Evolutionary conservation across 441 rosid species (phyloP).

Genomic region (Raphanus hybrid): DNA sequence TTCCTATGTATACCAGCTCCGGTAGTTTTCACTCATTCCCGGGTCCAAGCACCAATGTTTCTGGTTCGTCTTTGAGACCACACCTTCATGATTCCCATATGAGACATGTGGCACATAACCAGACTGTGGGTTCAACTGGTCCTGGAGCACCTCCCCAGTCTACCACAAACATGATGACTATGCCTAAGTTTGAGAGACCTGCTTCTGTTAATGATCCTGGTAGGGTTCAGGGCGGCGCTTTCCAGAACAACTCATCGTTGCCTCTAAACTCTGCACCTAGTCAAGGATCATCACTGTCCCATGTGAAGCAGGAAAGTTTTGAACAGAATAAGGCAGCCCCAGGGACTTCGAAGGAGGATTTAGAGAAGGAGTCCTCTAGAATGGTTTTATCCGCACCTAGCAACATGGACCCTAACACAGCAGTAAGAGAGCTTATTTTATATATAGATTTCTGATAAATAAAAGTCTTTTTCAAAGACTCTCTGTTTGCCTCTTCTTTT

Average conservation of each 20-base stretch:
- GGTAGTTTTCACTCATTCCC: conserved; percentile 62
- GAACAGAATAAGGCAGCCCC: conserved; percentile 57
- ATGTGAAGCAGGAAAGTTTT: conserved; percentile 67
- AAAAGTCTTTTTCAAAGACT: background rate
- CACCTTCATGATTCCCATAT: conserved; percentile 73
- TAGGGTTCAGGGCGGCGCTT: conserved; percentile 63
- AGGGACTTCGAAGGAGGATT: conserved; percentile 57
- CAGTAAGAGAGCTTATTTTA: conserved; percentile 48
- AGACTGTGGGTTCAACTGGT: conserved; percentile 57
- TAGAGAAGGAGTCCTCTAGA: conserved; percentile 61
- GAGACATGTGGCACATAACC: conserved; percentile 64
- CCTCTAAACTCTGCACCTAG: conserved; percentile 64
- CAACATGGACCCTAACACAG: conserved; percentile 51
- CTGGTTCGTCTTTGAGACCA: conserved; percentile 67
- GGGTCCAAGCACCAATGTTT: conserved; percentile 55
- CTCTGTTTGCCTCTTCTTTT: background rate
- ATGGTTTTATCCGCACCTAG: conserved; percentile 1
- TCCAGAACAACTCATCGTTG: conserved; percentile 54
- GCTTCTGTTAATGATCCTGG: conserved; percentile 57
- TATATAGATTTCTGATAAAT: background rate
- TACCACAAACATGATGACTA: conserved; percentile 51
- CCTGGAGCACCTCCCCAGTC: conserved; percentile 66
- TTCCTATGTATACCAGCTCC: conserved; percentile 63
- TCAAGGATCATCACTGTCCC: conserved; percentile 58
- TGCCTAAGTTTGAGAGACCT: conserved; percentile 77